Evolutionary conservation across 441 rosid genomes (phyloP), one percentile per base, ranked within the genome.

Genomic region (Metrosideros polymorpha): DNA sequence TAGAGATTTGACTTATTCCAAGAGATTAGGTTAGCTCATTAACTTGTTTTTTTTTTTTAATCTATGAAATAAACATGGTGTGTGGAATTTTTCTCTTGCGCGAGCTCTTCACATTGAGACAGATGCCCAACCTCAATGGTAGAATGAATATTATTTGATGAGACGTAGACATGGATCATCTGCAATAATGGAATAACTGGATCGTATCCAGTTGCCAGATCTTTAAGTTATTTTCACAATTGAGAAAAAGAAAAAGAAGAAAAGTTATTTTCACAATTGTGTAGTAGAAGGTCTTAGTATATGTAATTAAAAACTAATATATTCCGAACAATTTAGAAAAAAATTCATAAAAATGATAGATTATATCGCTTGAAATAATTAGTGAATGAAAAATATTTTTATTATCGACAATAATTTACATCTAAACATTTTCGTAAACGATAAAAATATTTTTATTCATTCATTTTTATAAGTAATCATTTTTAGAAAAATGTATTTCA

Each of bases 401-500:
- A 71, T 71, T 5, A 22, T 18, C 13, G 1, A 35, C 7, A 6
- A 71, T 3, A 19, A 71, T 71, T 66, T 35, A 22, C 4, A 9
- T 12, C 4, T 35, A 2, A 29, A 6, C 32, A 29, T 29, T 29
- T 59, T 59, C 2, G 2, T 59, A 6, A 39, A 29, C 7, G 3
- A 27, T n/a, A 39, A 30, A 61, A 61, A 19, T 17, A 18, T n/a
- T n/a, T n/a, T n/a, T n/a, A n/a, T n/a, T n/a, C n/a, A n/a, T n/a
- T n/a, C n/a, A n/a, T n/a, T n/a, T n/a, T n/a, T n/a, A n/a, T 24
- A 24, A 54, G 5, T 18, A 1, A 22, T 54, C 7, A 35, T 71
- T 66, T 25, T 71, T 10, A 19, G 3, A 2, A 32, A 9, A 0
- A n/a, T 0, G 1, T 2, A 9, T 19, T 35, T 71, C 0, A 71